phyloP scores from a whole-genome alignment of 495 filamentous ascomycete genomes.

The Amorphotheca resinae region DNA sequence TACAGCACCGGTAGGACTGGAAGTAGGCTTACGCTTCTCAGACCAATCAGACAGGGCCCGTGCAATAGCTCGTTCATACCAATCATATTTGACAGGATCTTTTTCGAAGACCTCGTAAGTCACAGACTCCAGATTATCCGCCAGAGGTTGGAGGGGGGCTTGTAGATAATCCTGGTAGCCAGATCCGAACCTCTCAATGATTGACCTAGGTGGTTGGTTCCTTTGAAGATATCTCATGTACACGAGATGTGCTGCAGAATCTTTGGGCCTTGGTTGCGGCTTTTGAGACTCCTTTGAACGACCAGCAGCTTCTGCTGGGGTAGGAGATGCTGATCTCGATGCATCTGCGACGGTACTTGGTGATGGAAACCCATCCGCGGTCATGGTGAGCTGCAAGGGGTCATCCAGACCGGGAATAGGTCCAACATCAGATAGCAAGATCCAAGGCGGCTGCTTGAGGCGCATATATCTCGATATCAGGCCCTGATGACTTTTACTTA shows the following conservation, averaged over 20 bases:
- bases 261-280: constrained; percentile 22
- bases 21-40: constrained; percentile 55
- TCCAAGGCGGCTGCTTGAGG: constrained; percentile 64
- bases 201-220: constrained; percentile 50
- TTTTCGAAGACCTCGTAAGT: constrained; percentile 99
- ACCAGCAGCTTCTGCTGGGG: constrained; percentile 48
- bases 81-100: constrained; percentile 93
- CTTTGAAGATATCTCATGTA: constrained; percentile 79
- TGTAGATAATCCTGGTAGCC: constrained; percentile 94
- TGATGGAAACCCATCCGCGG: constrained; percentile 25
- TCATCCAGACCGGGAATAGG: constrained; percentile 44
- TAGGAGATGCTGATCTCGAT: constrained; percentile 38
- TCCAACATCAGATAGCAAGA: constrained; percentile 68
- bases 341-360: constrained; percentile 31
- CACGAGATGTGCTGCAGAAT: constrained; percentile 45
- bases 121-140: constrained; percentile 91
- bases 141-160: constrained; percentile 83
- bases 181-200: constrained; percentile 56
- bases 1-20: constrained; percentile 54
- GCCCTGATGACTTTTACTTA: constrained; percentile 69
- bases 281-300: constrained; percentile 21
- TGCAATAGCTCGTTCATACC: constrained; percentile 78
- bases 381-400: constrained; percentile 17
- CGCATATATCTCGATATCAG: constrained; percentile 77
- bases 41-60: constrained; percentile 75